A percentile compares a stretch with the other conserved stretches of the same genome.
Evolutionary conservation across 2,329 filamentous ascomycete species (phyloP).

Genomic region (Eurotiales sp.): DNA sequence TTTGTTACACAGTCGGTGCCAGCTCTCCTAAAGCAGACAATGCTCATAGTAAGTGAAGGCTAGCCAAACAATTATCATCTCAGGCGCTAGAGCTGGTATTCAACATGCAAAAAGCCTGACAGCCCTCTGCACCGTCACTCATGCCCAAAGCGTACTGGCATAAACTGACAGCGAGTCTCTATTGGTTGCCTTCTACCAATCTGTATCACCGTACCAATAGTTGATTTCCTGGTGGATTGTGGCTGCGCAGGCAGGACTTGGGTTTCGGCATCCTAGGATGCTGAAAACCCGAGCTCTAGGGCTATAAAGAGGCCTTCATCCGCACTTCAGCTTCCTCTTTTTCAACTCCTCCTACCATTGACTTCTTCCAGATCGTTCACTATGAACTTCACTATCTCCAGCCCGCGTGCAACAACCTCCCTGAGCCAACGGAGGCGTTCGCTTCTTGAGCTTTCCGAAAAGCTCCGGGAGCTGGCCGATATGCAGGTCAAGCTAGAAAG

Average conservation of each 20-base stretch:
- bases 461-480: not conserved
- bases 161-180: not conserved
- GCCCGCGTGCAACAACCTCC: not conserved
- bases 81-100: slow-evolving; percentile 1
- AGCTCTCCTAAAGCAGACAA: too few relatives aligned
- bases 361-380: not conserved
- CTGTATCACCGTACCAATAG: not conserved
- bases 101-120: too few relatives aligned
- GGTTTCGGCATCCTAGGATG: slow-evolving; percentile 7
- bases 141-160: slow-evolving; percentile 1
- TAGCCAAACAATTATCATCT: not conserved
- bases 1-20: not conserved
- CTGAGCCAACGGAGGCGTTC: not conserved
- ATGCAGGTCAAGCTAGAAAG: not conserved
- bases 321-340: not conserved
- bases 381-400: not conserved
- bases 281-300: not conserved
- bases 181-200: not conserved
- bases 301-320: not conserved
- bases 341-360: not conserved
- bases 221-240: not conserved
- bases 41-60: slow-evolving; percentile 4
- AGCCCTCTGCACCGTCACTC: too few relatives aligned
- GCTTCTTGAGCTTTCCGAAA: not conserved
- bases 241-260: slow-evolving; percentile 2